Conservation (phyloP, 176 grass and related monocot species). For the Triticum monococcum region DNA sequence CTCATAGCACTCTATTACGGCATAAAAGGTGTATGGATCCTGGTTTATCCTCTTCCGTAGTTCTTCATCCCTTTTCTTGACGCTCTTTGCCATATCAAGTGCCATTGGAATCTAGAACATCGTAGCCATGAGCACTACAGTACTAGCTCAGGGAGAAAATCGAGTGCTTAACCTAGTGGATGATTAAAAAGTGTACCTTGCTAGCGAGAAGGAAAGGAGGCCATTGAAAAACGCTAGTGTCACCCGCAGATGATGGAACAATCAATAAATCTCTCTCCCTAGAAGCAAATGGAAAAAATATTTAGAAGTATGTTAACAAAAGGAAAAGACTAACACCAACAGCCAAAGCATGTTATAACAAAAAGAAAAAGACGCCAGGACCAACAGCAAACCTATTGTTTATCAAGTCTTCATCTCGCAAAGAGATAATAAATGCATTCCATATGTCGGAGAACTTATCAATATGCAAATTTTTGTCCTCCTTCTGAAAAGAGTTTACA, state of each 20-base stretch:
- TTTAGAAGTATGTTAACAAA: neutral
- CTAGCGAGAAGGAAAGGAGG: conserved; percentile 98
- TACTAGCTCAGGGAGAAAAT: conserved; percentile 1
- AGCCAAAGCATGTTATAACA: conserved; percentile 18
- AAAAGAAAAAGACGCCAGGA: conserved; percentile 6
- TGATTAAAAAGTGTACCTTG: conserved; percentile 52
- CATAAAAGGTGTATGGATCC: conserved; percentile 67
- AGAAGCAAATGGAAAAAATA: conserved; percentile 33
- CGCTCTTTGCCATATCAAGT: conserved; percentile 85
- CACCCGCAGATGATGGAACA: conserved; percentile 64
- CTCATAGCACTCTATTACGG: conserved; percentile 79
- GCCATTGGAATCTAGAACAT: conserved; percentile 80
- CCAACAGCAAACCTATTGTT: conserved; percentile 59
- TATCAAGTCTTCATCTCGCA: conserved; percentile 89
- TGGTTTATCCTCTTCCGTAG: conserved; percentile 59
- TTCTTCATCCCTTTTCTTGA: conserved; percentile 77
- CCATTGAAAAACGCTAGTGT: conserved; percentile 73
- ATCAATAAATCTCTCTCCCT: conserved; percentile 81
- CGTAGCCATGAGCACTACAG: neutral
- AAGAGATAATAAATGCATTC: conserved; percentile 86
- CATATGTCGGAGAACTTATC: conserved; percentile 65
- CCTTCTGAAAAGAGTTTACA: conserved; percentile 44
- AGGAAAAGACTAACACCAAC: conserved; percentile 29
- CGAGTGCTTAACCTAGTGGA: neutral
- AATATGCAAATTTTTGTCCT: conserved; percentile 40